Evolutionary conservation across 345 rosid species (phyloP), one percentile per base, ranked within the genome.

Genomic region (Camelina hispida): DNA sequence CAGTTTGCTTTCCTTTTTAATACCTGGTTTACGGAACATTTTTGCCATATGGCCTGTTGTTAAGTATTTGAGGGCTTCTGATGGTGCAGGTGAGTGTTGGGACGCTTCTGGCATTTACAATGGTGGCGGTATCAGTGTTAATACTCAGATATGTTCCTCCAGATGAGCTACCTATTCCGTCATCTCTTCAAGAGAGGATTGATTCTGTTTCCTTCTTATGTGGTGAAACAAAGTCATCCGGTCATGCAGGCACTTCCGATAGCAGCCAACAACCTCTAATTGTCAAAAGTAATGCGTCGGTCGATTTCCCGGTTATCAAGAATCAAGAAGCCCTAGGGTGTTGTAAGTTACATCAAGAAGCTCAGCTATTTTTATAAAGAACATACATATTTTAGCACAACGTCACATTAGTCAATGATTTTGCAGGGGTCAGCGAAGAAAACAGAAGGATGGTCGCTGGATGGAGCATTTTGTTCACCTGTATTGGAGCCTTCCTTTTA

Each of bases 101-200:
- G 59, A 95, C 99, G 8, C 99, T 95, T 82, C 84, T 92, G 74
- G 99, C 99, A 9, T 95, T 95, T 83, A 92, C 97, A 18, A 87
- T 90, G 87, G 99, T 90, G 55, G 98, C 99, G n/a, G 73, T 95
- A 58, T 95, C 91, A 42, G 97, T 95, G 48, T 78, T 95, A 82
- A 87, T 95, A 68, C 88, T 95, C 46, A 87, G 99, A 89, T 95
- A 85, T 73, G 97, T 95, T 63, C 97, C 97, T 16, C 99, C 99
- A 44, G 96, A 95, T 73, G 91, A 83, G 84, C 87, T 82, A 83
- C 97, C 98, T 30, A 73, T 88, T 74, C 97, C 91, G 1, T 76
- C 96, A 25, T 87, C 97, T 40, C 88, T 90, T 76, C 93, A 90
- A 79, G 93, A 79, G 23, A 83, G 93, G 16, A 84, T 89, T 25